Percentiles rank a stretch among this genome's conserved stretches.
Conservation (phyloP, 352 stramenopile genomes). For the Phytophthora ramorum region DNA sequence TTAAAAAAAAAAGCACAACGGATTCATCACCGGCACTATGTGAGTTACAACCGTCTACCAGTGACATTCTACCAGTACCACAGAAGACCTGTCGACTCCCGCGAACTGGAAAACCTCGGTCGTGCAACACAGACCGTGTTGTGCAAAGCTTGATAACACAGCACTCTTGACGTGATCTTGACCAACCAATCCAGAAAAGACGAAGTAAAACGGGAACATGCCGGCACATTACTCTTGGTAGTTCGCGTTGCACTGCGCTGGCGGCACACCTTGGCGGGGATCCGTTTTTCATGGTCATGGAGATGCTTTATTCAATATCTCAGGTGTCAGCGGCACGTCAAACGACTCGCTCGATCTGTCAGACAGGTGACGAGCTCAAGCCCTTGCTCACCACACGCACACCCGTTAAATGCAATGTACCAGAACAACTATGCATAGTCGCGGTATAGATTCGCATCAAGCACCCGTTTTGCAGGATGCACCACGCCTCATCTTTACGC, state of each 20-base stretch:
- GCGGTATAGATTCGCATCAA: conserved; percentile 14
- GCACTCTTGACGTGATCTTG: conserved; percentile 8
- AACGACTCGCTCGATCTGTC: conserved; percentile 11
- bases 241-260: conserved; percentile 1
- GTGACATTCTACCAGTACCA: background rate
- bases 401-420: conserved; percentile 39
- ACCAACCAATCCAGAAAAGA: conserved; percentile 6
- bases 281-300: conserved; percentile 35
- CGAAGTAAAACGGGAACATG: background rate
- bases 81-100: too few species aligned
- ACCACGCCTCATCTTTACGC: conserved; percentile 45
- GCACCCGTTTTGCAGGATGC: conserved; percentile 22
- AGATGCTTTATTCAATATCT: conserved; percentile 43
- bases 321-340: conserved; percentile 13
- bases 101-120: too few species aligned
- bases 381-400: conserved; percentile 21
- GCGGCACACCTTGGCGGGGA: conserved; percentile 4
- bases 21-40: background rate
- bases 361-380: conserved; percentile 23
- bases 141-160: background rate
- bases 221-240: background rate
- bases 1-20: background rate
- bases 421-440: conserved; percentile 43
- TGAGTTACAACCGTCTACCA: background rate
- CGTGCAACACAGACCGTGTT: background rate